Conservation (phyloP, 768 basidiomycete species). For the Trametes meyenii region DNA sequence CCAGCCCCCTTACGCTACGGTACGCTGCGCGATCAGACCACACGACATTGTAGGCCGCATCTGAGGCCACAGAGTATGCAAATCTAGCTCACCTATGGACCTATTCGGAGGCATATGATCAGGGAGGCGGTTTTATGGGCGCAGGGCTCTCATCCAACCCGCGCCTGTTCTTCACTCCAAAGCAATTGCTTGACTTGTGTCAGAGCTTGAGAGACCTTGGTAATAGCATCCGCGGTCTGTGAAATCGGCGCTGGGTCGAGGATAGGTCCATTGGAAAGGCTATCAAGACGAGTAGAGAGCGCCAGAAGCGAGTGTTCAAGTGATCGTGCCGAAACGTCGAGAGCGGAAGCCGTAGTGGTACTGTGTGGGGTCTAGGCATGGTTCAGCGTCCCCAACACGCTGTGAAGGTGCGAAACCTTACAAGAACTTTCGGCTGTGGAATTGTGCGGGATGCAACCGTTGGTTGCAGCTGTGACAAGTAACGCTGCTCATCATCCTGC, state of each 20-base stretch:
- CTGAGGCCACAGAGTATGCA: neutral
- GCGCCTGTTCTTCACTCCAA: slow-evolving; percentile 44
- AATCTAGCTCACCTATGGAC: slow-evolving; percentile 12
- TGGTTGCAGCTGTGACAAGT: neutral
- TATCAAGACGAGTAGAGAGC: slow-evolving; percentile 53
- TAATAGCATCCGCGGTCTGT: slow-evolving; percentile 67
- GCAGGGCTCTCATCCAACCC: slow-evolving; percentile 15
- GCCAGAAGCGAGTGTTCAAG: slow-evolving; percentile 55
- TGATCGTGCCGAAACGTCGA: slow-evolving; percentile 45
- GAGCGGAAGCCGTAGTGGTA: slow-evolving; percentile 27
- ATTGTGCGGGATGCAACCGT: neutral
- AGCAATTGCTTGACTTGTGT: slow-evolving; percentile 61
- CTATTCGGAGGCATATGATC: slow-evolving; percentile 12
- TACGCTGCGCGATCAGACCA: slow-evolving; percentile 20
- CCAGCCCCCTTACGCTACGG: slow-evolving; percentile 4
- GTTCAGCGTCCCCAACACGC: neutral
- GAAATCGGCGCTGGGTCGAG: slow-evolving; percentile 55
- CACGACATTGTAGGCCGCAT: slow-evolving; percentile 2
- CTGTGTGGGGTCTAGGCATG: neutral
- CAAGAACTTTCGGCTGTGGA: neutral
- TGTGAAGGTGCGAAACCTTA: neutral
- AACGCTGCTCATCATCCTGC: neutral
- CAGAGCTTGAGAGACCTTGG: slow-evolving; percentile 65
- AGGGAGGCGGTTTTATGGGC: slow-evolving; percentile 11
- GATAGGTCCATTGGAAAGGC: slow-evolving; percentile 42